These are phyloP conservation scores for Ceriops tagal DNA, from an alignment of 345 rosid genomes.

Conservation along the genomic window DNA sequence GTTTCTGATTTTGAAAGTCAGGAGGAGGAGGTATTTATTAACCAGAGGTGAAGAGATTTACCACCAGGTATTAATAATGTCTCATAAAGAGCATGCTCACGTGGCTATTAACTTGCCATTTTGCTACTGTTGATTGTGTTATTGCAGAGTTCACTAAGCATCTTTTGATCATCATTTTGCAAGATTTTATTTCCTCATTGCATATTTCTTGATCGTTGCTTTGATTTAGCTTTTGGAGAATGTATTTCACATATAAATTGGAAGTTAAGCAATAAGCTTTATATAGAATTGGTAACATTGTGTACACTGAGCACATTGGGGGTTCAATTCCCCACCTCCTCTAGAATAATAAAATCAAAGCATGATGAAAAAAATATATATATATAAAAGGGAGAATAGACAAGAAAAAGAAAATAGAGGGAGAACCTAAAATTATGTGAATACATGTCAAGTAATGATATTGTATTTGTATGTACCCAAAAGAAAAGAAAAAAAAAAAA, in stretches of 20 bases:
- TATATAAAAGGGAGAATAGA: no score
- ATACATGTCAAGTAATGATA: neutral
- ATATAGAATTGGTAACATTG: neutral
- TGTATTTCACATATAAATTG: neutral
- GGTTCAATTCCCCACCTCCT: no score
- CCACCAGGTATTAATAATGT: constrained; percentile 45
- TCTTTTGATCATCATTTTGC: constrained; percentile 2
- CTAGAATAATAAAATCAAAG: no score
- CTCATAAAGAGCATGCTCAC: neutral
- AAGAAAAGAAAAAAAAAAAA: no score
- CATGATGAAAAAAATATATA: no score
- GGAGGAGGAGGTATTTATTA: constrained; percentile 36
- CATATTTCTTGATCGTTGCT: neutral
- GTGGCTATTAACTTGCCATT: neutral
- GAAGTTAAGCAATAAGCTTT: neutral
- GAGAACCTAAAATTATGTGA: neutral
- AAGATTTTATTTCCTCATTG: neutral
- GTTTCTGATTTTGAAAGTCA: constrained; percentile 44
- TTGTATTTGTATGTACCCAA: neutral
- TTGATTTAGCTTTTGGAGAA: constrained; percentile 6
- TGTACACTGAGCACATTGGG: neutral
- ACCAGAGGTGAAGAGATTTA: constrained; percentile 68
- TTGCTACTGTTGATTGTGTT: neutral
- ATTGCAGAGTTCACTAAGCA: neutral
- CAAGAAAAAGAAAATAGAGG: neutral